Evolutionary conservation across 106 monocot species (phyloP).

Genomic region (Dioscorea alata): DNA sequence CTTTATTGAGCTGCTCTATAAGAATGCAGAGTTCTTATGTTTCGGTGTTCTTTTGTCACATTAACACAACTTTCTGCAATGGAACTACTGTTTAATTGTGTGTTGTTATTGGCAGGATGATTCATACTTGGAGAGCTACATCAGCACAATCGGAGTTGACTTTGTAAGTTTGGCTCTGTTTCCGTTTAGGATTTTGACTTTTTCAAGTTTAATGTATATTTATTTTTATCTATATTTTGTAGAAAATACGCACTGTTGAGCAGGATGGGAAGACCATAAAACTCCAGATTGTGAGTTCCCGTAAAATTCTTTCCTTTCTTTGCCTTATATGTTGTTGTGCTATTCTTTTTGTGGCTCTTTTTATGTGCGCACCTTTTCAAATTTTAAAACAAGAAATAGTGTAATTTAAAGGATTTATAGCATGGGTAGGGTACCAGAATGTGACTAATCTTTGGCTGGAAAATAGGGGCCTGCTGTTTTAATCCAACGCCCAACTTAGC

Average conservation of each 20-base stretch:
- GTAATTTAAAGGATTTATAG: background rate
- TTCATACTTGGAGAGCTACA: slow-evolving; percentile 69
- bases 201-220: background rate
- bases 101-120: slow-evolving; percentile 34
- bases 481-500: background rate
- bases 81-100: background rate
- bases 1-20: background rate
- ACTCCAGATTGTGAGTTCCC: slow-evolving; percentile 61
- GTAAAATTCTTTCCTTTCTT: background rate
- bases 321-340: too few species aligned
- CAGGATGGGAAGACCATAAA: slow-evolving; percentile 70
- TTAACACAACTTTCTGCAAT: background rate
- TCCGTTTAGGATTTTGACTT: background rate
- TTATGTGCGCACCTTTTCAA: background rate
- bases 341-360: background rate
- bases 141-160: slow-evolving; percentile 76
- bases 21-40: background rate
- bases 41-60: background rate
- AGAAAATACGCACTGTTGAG: slow-evolving; percentile 76
- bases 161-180: slow-evolving; percentile 35
- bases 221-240: background rate
- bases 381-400: background rate
- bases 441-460: background rate
- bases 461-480: background rate
- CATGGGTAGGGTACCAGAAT: background rate